Evolutionary conservation across 2,329 filamentous ascomycete species (phyloP), one percentile per base, ranked within the genome.

Genomic region (Xylariaceae sp.): DNA sequence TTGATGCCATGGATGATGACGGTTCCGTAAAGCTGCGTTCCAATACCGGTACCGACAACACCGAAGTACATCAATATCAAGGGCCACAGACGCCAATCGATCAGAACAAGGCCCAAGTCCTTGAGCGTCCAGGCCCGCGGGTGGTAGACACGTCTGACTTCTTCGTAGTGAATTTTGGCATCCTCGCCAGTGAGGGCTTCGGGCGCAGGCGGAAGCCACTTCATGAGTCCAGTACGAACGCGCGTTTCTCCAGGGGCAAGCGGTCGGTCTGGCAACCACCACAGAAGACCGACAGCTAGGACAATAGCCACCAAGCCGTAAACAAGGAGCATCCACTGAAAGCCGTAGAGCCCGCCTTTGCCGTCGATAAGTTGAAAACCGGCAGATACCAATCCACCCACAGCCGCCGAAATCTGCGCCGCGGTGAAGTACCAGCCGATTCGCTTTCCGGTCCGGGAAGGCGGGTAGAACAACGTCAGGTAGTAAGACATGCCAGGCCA

Each of bases 401-500:
- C 91, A 0, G 92, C 89, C 1, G 92, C 92, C 2, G 92, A 96
- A 30, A 96, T 84, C 72, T 96, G 92, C 0, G 90, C 84, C 0
- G 92, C 92, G 1, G 90, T 96, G 72, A 90, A 96, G 76, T 96
- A 96, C 72, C 88, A 84, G 44, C 92, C 92, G 64, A 96, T 95
- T 45, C 92, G 83, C 77, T 94, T 95, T 11, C 89, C 92, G 1
- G 88, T 94, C 10, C 89, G 83, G 4, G 89, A 90, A 0, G 92
- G 91, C 5, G 92, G 92, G 70, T 96, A 96, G 78, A 96, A 96
- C 6, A 96, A 80, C 0, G 92, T 95, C 51, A 96, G 80, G 70
- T 96, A 96, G 73, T 94, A 94, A 8, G 90, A 85, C 92, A 96
- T 96, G 53, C 92, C 92, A 0, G 92, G 92, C 92, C 92, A 96